A percentile compares a stretch with the other conserved stretches of the same genome.
These are phyloP conservation scores for Pilasporangium apinafurcum DNA, from an alignment of 352 stramenopile genomes.

Conservation along the genomic window DNA sequence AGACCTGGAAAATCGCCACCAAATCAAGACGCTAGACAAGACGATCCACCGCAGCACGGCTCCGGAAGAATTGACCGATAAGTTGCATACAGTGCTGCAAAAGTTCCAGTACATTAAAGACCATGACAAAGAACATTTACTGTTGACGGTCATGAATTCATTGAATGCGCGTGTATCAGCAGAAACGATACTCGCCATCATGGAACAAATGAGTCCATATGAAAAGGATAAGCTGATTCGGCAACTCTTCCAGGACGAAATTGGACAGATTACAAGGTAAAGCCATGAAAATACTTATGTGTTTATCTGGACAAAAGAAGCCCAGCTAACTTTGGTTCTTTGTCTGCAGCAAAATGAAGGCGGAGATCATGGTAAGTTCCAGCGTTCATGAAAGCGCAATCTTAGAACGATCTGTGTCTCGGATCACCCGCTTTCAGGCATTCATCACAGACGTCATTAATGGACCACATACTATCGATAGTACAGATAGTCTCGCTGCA, in stretches of 20 bases:
- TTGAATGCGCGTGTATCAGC: constrained; percentile 44
- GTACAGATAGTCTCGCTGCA: too few species aligned
- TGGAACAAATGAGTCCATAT: constrained; percentile 38
- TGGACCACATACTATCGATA: too few species aligned
- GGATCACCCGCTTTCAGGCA: constrained; percentile 55
- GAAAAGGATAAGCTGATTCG: constrained; percentile 58
- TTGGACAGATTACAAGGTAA: constrained; percentile 44
- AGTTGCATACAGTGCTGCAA: constrained; percentile 39
- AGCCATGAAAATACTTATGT: background rate
- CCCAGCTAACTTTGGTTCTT: background rate
- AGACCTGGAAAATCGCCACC: constrained; percentile 39
- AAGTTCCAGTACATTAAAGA: constrained; percentile 58
- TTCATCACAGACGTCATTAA: constrained; percentile 18
- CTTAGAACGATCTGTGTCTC: constrained; percentile 41
- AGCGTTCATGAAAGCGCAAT: constrained; percentile 56
- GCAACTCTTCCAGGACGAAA: constrained; percentile 46
- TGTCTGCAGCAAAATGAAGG: constrained; percentile 35
- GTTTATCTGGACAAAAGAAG: background rate
- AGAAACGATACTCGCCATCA: constrained; percentile 32
- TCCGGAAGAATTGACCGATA: constrained; percentile 38
- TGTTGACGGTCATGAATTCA: constrained; percentile 37
- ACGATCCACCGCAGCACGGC: constrained; percentile 40
- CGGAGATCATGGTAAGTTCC: constrained; percentile 37
- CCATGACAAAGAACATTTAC: constrained; percentile 44
- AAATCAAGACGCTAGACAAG: constrained; percentile 41